Evolutionary conservation across 2,329 filamentous ascomycete species (phyloP).

Genomic region (Canariomyces notabilis): DNA sequence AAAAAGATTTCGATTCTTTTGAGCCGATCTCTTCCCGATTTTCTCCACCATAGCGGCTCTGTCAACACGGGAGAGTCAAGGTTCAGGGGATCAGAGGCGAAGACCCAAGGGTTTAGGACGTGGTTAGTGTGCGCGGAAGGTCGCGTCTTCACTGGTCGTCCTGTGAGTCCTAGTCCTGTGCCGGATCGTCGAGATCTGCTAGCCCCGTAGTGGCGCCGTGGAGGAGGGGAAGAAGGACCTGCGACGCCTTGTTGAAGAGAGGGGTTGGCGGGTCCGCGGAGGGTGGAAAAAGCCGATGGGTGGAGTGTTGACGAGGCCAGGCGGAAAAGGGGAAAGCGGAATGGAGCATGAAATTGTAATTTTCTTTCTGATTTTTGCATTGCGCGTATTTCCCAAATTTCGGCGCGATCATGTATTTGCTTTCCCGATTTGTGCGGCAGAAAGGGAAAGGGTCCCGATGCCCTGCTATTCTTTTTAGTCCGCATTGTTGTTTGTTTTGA

Average conservation of each 20-base stretch:
- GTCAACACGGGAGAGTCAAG: no score
- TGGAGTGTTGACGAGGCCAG: neutral
- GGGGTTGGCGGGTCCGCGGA: neutral
- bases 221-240: neutral
- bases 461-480: slow-evolving; percentile 1
- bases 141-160: no score
- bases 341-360: slow-evolving; percentile 16
- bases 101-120: no score
- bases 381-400: slow-evolving; percentile 7
- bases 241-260: neutral
- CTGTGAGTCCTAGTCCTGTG: no score
- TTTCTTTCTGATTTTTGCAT: slow-evolving; percentile 6
- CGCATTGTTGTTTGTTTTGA: slow-evolving; percentile 7
- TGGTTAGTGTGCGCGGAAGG: no score
- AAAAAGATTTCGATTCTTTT: no score
- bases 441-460: neutral
- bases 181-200: no score
- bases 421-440: slow-evolving; percentile 2
- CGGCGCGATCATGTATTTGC: neutral
- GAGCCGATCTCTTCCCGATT: no score
- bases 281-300: slow-evolving; percentile 1
- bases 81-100: no score
- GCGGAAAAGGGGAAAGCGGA: slow-evolving; percentile 11
- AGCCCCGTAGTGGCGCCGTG: neutral
- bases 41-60: no score